Evolutionary conservation across 2,329 filamentous ascomycete species (phyloP), one percentile per base, ranked within the genome.

Genomic region (Pseudogymnoascus sp.): DNA sequence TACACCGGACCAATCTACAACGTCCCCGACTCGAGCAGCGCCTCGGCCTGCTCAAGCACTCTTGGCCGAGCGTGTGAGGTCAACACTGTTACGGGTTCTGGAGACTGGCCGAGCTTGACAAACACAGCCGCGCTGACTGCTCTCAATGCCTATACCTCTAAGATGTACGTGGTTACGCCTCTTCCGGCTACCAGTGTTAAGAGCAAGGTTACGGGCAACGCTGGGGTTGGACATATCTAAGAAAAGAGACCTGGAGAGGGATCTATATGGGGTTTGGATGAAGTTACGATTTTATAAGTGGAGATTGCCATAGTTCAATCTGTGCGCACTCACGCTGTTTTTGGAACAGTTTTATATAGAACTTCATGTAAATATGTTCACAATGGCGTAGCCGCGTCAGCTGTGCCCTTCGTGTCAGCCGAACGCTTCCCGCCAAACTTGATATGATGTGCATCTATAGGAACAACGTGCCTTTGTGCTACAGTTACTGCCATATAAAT

Each of bases 91-190:
- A 17, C 44, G 26, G 26, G 24, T 1, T 73, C 70, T 0, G 73
- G 74, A 5, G 66, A 64, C 7, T 72, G 44, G 44, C 44, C 44
- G 13, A 50, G 44, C 7, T 31, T 50, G 26, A 50, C n/a, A 10
- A 50, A 73, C 15, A 68, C 62, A 11, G 68, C 64, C 21, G 66
- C 68, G n/a, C 64, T 67, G 24, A 68, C 68, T 4, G 64, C 65
- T 3, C 67, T 75, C 58, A 68, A 72, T 40, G 65, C 63, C 10
- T 69, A 70, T 62, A 72, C 74, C 13, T 61, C 61, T 1, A 71
- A 71, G 5, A 71, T 73, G 63, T 69, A 67, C 24, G 59, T 72
- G n/a, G 63, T 71, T n/a, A 64, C 63, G 13, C 68, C 73, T 41
- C 63, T 66, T 36, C 61, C 68, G 2, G 68, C 65, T 5, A 65